Evolutionary conservation across 2,329 filamentous ascomycete species (phyloP), one percentile per base, ranked within the genome.

Genomic region (Nemania abortiva): DNA sequence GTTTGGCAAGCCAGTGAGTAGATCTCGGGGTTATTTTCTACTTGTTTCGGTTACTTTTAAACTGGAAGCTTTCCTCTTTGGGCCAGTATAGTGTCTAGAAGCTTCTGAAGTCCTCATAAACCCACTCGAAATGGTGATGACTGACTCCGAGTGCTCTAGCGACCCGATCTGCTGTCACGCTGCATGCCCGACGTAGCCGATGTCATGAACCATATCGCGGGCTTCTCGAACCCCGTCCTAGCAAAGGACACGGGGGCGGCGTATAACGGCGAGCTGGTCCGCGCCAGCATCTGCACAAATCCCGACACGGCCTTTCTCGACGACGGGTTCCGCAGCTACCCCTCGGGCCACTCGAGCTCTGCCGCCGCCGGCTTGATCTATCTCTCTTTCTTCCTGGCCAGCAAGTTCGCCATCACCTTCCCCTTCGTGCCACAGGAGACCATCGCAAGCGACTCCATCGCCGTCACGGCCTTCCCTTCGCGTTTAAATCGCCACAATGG

Each of bases 251-350:
- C 45, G 1, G 50, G 62, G 5, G 54, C 72, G n/a, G 39, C 60
- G 6, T 78, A 77, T 24, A 86, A 87, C 1, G 91, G 91, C 73
- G 87, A 89, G 61, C 84, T 97, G 18, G 94, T 97, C 53, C 89
- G 87, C n/a, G 90, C 89, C 63, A 83, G 82, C 22, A 97, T 98
- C 66, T 98, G 95, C 85, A 85, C 81, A 60, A 90, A 92, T 72
- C 85, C 84, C 0, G 87, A 94, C 78, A 79, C 79, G 18, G 77
- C 84, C 55, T 83, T 85, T n/a, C 84, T 94, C 57, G 83, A 93
- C 60, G 93, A 97, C 77, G 94, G 92, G 1, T 98, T 97, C 82
- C 88, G 92, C 54, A 95, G 92, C 75, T 98, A 94, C 74, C 92
- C 92, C 0, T 92, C 90, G 63, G 92, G 92, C 0, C 92, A 95